A percentile compares a stretch with the other conserved stretches of the same genome.
These are phyloP conservation scores for Hyphopichia khmerensis DNA, from an alignment of 1,139 yeast genomes.

Conservation along the genomic window DNA sequence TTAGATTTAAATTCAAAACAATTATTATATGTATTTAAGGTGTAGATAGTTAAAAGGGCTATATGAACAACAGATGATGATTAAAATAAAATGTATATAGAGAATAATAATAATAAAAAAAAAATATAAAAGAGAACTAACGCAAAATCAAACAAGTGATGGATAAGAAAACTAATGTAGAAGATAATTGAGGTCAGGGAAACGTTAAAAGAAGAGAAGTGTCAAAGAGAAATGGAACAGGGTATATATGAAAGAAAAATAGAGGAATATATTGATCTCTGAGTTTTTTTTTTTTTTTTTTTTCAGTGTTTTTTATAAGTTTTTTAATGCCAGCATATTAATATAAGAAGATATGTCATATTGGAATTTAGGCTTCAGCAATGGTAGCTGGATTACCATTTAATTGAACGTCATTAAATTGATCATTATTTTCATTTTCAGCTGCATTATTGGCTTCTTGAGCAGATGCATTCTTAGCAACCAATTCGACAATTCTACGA, in stretches of 20 bases:
- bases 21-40: neutral
- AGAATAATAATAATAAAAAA: neutral
- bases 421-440: slow-evolving; percentile 10
- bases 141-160: neutral
- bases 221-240: slow-evolving; percentile 1
- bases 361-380: slow-evolving; percentile 5
- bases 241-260: slow-evolving; percentile 3
- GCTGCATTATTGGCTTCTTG: slow-evolving; percentile 27
- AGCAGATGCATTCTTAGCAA: slow-evolving; percentile 72
- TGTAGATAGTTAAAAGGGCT: neutral
- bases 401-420: slow-evolving; percentile 6
- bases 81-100: neutral
- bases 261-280: neutral
- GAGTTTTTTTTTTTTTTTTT: neutral
- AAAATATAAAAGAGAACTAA: neutral
- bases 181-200: neutral
- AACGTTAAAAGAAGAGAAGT: neutral
- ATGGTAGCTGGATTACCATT: slow-evolving; percentile 9
- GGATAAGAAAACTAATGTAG: neutral
- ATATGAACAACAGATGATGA: neutral
- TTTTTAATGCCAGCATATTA: neutral
- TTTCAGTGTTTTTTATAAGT: neutral
- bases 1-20: neutral
- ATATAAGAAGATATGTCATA: neutral
- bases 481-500: slow-evolving; percentile 85